Evolutionary conservation across 1,284 basidiomycete species (phyloP).

Genomic region (Moesziomyces parantarcticus): DNA sequence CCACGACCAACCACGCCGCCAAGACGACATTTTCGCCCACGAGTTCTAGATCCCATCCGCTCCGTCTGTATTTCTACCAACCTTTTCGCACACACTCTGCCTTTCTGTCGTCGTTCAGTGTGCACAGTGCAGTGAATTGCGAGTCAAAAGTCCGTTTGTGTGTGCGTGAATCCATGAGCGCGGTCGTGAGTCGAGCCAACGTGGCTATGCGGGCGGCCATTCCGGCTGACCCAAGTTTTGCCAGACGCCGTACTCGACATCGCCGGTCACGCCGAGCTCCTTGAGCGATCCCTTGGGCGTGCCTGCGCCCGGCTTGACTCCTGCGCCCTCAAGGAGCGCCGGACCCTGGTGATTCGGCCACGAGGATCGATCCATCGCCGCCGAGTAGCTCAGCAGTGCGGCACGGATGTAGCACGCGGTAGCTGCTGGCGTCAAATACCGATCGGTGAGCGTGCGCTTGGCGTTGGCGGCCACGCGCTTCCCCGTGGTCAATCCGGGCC

Average conservation of each 20-base stretch:
- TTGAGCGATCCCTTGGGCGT: conserved; percentile 42
- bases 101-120: too few species aligned
- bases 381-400: conserved; percentile 34
- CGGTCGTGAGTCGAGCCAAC: not conserved
- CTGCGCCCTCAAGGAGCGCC: conserved; percentile 13
- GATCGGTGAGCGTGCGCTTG: conserved; percentile 36
- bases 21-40: conserved; percentile 30
- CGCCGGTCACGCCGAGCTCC: conserved; percentile 38
- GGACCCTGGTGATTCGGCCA: conserved; percentile 25
- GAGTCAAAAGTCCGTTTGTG: too few species aligned
- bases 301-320: conserved; percentile 43
- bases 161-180: too few species aligned
- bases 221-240: conserved; percentile 43
- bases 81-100: too few species aligned
- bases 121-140: too few species aligned
- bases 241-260: conserved; percentile 55
- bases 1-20: not conserved
- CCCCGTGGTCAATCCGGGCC: conserved; percentile 4
- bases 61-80: too few species aligned
- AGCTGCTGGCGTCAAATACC: conserved; percentile 48
- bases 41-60: conserved; percentile 15
- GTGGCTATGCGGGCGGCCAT: conserved; percentile 39
- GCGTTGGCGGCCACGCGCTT: conserved; percentile 25
- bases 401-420: conserved; percentile 50
- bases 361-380: conserved; percentile 8